These are phyloP conservation scores for Aspergillus haitiensis DNA, from an alignment of 495 filamentous ascomycete species.

Conservation along the genomic window DNA sequence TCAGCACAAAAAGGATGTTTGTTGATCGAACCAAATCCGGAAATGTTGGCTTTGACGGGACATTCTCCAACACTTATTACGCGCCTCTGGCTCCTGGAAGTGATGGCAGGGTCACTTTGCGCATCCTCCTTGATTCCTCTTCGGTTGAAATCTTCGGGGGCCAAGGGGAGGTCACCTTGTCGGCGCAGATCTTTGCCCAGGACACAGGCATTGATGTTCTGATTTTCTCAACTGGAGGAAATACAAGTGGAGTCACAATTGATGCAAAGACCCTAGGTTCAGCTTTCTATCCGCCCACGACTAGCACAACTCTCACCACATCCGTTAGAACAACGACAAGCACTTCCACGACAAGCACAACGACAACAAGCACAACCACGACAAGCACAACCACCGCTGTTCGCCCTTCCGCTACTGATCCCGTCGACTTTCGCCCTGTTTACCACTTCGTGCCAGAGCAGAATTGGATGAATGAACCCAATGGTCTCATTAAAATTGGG, in stretches of 20 bases:
- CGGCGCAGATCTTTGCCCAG: conserved; percentile 38
- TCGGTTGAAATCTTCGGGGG: conserved; percentile 40
- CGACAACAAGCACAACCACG: too few species aligned
- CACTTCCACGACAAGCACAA: too few species aligned
- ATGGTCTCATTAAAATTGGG: conserved; percentile 13
- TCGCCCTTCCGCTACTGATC: too few species aligned
- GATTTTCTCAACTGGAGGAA: conserved; percentile 28
- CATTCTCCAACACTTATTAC: conserved; percentile 31
- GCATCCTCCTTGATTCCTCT: conserved; percentile 37
- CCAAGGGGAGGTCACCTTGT: conserved; percentile 34
- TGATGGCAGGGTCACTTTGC: conserved; percentile 26
- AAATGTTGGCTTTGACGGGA: conserved; percentile 28
- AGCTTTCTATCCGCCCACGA: too few species aligned
- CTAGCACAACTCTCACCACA: too few species aligned
- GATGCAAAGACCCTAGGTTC: too few species aligned
- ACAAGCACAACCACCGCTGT: too few species aligned
- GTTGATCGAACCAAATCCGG: conserved; percentile 34
- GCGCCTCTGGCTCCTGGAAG: conserved; percentile 22
- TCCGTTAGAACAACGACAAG: too few species aligned
- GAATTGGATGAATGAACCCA: conserved; percentile 21
- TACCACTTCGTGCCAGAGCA: conserved; percentile 15
- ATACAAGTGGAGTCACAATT: conserved; percentile 3
- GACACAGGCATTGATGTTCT: conserved; percentile 23
- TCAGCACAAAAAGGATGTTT: conserved; percentile 36
- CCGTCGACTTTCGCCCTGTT: conserved; percentile 12